Base-by-base conservation (phyloP, 148 eudicot genomes). In the Chenopodium berlandieri region DNA sequence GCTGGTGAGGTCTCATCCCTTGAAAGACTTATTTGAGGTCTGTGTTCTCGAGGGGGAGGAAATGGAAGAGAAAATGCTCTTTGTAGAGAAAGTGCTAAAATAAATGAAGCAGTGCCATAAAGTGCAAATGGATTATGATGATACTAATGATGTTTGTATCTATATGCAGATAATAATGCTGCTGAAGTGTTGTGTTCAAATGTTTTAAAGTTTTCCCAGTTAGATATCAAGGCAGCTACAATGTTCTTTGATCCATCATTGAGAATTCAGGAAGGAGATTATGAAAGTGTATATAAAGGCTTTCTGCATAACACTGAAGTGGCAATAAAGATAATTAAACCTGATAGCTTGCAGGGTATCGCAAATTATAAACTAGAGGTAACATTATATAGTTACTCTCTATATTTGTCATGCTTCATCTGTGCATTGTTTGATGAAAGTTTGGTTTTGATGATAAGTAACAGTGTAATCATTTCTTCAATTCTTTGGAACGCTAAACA, bases 331-430 rank as follows among this genome's bases (percentile, higher is more conserved):
- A 85, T 87, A 82, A 86, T 81, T 27, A 83, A 88, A 70, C 86
- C 92, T 31, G 58, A 86, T 78, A 90, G 91, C 83, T 52, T 58
- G 84, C 97, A 90, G 80, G 97, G 92, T 34, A 90, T 87, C 63
- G 66, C 76, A 12, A 94, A 94, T 75, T 95, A 87, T 84, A 83
- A 90, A 52, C 99, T 89, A 84, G 97, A 95, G 98, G 99, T 95
- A 81, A 20, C 46, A 64, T 17, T 56, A 23, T 16, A 22, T 16
- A 7, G 30, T 9, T 3, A 19, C 25, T 34, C 50, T 34, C 11
- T 37, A 20, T 37, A 37, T 40, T 20, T 19, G 1, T 7, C 74
- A 71, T 79, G 12, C 56, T 27, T 78, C 25, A 27, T 14, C 23
- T n/a, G 2, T 31, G 14, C 40, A 56, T 58, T 76, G 13, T 78